Evolutionary conservation across 2,329 filamentous ascomycete species (phyloP), one percentile per base, ranked within the genome.

Genomic region (Venturia nashicola): DNA sequence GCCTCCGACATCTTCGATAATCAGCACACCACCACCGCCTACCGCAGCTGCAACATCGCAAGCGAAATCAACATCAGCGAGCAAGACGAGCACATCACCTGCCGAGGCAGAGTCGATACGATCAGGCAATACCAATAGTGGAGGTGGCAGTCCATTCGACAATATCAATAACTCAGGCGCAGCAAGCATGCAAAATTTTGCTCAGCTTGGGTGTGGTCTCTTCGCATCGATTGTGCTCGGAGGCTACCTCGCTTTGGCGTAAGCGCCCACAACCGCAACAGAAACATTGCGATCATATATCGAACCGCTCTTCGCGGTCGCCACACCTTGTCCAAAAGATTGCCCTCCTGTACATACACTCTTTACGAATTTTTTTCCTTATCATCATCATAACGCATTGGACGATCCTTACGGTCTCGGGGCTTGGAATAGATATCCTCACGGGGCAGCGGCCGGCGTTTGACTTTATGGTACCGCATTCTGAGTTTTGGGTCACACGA

Each of bases 61-160:
- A 57, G 51, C 51, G 16, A 14, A 51, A 54, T 44, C 62, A n/a
- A 64, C 57, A 55, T 43, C 40, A 4, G 59, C 57, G 39, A 44
- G 43, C 36, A 64, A 42, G 55, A 64, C 57, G 16, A 46, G 39
- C 11, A 42, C 39, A 18, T 55, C 51, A 23, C 23, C 39, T 16
- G 61, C 46, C 4, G 61, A 46, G 27, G 14, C 14, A 16, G 27
- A 63, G 27, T 63, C 61, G 11, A 46, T 40, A 43, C 40, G 48
- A 23, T 63, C 61, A 55, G 61, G 62, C 36, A 54, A 64, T 23
- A 54, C 32, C 54, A 36, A 44, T 6, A 46, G 54, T 12, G 62
- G 62, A 34, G 62, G 62, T 12, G 62, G 62, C 36, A 64, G 62
- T 42, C 62, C 62, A 8, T 64, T 64, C n/a, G 62, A 64, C n/a